Evolutionary conservation across 2,329 filamentous ascomycete genomes (phyloP), one percentile per base, ranked within the genome.

Genomic region (Monosporascus ibericus): DNA sequence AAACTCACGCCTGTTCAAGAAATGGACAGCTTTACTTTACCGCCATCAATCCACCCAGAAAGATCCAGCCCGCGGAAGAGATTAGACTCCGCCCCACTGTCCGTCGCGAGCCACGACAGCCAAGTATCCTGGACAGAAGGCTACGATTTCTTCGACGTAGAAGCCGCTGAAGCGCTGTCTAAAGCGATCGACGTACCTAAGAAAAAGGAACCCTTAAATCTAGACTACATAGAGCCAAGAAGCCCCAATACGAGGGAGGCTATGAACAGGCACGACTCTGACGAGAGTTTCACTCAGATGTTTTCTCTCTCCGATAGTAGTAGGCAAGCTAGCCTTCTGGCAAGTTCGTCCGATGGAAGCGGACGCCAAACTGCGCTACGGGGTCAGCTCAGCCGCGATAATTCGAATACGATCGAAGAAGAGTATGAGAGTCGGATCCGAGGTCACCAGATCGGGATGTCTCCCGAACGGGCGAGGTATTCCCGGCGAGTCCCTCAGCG

Each of bases 131-230:
- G 72, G 60, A 80, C 77, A 1, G 82, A 85, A 57, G 82, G 82
- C 1, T 85, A 86, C 59, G 82, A 86, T 64, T 86, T 86, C 60
- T 85, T 85, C 61, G 83, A 82, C 59, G 70, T 81, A 27, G 81
- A 82, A n/a, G 76, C 64, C 8, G 48, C 59, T 6, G 68, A 58
- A 55, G 64, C 72, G 27, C 65, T 78, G 51, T 68, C 70, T 48
- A 71, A 71, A 44, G 78, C 77, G 6, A 78, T 83, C 47, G 78
- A 84, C 54, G 76, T 82, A 48, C 78, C 73, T 6, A 71, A 66
- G 50, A 72, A 69, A 57, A 70, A 69, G 51, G 70, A 70, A 50
- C 66, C 69, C 5, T 56, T 71, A 6, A 63, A 65, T 20, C 60
- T 71, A 54, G 72, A 69, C 49, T 71, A 65, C n/a, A 54, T 54